These are phyloP conservation scores for Epichloe brachyelytri DNA, from an alignment of 2,329 filamentous ascomycete genomes.

Conservation along the genomic window DNA sequence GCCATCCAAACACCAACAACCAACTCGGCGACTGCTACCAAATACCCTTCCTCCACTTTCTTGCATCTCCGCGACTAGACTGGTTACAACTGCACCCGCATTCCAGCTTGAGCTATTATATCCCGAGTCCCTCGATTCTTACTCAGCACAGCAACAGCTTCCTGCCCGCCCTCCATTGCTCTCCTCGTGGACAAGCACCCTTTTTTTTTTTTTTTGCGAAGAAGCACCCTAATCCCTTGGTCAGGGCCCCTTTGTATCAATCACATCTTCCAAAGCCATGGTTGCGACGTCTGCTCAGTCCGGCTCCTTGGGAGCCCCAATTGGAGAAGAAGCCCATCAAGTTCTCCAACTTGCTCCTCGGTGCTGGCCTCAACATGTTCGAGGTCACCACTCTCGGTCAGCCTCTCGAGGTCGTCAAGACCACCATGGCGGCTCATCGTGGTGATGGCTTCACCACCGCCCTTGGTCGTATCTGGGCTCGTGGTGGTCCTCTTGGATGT, in stretches of 20 bases:
- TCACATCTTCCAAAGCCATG: constrained; percentile 44
- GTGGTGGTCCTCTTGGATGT: constrained; percentile 92
- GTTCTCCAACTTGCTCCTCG: constrained; percentile 96
- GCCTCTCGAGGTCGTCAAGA: constrained; percentile 98
- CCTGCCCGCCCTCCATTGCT: constrained; percentile 2
- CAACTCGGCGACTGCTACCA: neutral
- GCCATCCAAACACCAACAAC: too few relatives aligned
- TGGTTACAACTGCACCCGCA: neutral
- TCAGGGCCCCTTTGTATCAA: constrained; percentile 66
- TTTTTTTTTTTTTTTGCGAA: constrained; percentile 40
- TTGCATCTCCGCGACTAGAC: neutral
- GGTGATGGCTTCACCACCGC: constrained; percentile 73
- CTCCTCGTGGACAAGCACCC: constrained; percentile 13
- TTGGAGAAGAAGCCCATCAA: constrained; percentile 99
- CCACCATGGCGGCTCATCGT: constrained; percentile 97
- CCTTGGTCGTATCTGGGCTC: constrained; percentile 78
- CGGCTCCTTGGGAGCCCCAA: constrained; percentile 35
- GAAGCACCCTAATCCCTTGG: constrained; percentile 93
- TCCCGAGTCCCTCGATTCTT: neutral
- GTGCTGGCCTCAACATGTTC: constrained; percentile 90
- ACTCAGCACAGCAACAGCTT: constrained; percentile 3
- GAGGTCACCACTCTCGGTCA: constrained; percentile 59
- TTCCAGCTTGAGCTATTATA: neutral
- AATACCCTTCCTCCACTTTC: neutral
- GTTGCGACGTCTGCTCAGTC: constrained; percentile 43